Evolutionary conservation across 2,329 filamentous ascomycete genomes (phyloP), one percentile per base, ranked within the genome.

Genomic region (Neocatenulostroma microsporum): DNA sequence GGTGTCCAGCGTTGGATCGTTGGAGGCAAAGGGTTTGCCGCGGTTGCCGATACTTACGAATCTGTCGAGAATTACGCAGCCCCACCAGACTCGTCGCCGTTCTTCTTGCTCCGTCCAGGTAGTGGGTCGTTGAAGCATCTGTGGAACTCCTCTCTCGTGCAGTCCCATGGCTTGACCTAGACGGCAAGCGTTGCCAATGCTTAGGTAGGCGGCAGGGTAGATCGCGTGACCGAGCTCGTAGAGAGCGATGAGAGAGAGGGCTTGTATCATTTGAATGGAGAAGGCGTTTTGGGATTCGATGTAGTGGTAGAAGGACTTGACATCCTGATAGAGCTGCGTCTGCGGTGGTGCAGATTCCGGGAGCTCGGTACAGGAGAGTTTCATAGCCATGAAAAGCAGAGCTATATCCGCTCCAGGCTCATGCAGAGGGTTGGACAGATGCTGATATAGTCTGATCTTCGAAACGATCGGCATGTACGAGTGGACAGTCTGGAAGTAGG

Each of bases 191-290:
- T 57, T 55, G 2, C 63, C 68, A 5, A 68, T 57, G 2, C 65
- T 64, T 52, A 72, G 64, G 58, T 66, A 73, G 11, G 67, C 67
- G 9, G 67, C 63, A 3, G 70, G 69, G 42, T 72, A 72, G 30
- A 73, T 66, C 3, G 58, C 62, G 42, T 73, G 69, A 1, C 66
- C 63, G 39, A 66, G 57, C 45, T 73, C 69, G 46, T 69, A 72
- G 3, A 70, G 50, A 6, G 67, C 58, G 15, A 72, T 53, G 11
- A 73, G 56, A 1, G 71, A 42, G 41, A 63, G 57, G 3, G 65
- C 63, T 47, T 73, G 70, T 6, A 72, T 55, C 25, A 66, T 51
- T 30, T 63, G 54, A 12, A 73, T 45, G 18, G 62, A 66, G 7
- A 64, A 55, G 6, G 56, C 57, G 18, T 68, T 68, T 25, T 57